Evolutionary conservation across 352 stramenopile species (phyloP).

Genomic region (Globisporangium spiculum): DNA sequence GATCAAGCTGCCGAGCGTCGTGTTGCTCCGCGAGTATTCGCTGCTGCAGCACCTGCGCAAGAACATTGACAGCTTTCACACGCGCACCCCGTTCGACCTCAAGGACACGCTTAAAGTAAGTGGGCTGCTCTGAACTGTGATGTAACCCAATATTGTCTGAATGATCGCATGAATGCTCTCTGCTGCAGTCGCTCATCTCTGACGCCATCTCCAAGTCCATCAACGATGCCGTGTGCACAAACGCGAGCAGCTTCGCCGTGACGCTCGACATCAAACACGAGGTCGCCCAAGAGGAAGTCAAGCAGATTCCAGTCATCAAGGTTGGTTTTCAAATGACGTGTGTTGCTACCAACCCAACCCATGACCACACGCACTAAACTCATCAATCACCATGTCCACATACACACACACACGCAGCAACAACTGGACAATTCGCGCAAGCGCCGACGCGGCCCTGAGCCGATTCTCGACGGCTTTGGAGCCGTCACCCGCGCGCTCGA

Average conservation of each 20-base stretch:
- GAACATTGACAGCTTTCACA: slow-evolving; percentile 31
- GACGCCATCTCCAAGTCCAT: slow-evolving; percentile 45
- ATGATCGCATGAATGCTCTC: neutral
- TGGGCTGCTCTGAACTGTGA: neutral
- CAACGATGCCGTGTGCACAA: slow-evolving; percentile 45
- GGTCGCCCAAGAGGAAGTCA: slow-evolving; percentile 67
- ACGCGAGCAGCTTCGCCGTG: slow-evolving; percentile 62
- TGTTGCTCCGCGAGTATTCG: slow-evolving; percentile 76
- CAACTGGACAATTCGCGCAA: slow-evolving; percentile 64
- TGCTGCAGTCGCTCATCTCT: slow-evolving; percentile 38
- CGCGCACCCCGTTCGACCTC: slow-evolving; percentile 47
- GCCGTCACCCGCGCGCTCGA: slow-evolving; percentile 66
- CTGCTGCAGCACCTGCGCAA: slow-evolving; percentile 56
- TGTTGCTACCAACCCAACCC: neutral
- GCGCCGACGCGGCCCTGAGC: slow-evolving; percentile 55
- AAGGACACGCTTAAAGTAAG: slow-evolving; percentile 81
- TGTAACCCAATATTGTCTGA: neutral
- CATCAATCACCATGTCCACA: neutral
- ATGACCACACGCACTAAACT: neutral
- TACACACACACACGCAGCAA: slow-evolving; percentile 26
- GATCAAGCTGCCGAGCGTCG: slow-evolving; percentile 76
- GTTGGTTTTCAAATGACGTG: slow-evolving; percentile 19
- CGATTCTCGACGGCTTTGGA: slow-evolving; percentile 75
- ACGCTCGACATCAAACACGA: slow-evolving; percentile 67
- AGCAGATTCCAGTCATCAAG: slow-evolving; percentile 74